Evolutionary conservation across 2,329 filamentous ascomycete species (phyloP).

Genomic region (Chrysosphaeria jannelii): DNA sequence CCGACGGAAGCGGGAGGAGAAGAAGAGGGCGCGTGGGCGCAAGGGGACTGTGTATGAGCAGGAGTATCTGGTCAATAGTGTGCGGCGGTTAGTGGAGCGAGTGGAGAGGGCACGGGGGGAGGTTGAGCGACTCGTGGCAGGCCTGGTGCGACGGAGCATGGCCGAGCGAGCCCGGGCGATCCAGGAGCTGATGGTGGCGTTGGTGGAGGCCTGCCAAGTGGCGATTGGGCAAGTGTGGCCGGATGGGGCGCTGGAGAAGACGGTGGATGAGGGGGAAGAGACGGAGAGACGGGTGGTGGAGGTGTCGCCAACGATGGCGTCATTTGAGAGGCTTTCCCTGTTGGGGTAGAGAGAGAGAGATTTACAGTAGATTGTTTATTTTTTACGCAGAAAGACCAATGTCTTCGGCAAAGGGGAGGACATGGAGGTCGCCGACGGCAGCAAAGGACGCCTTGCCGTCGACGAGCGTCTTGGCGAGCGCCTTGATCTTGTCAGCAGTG

Average conservation of each 20-base stretch:
- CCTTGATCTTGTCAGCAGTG: slow-evolving; percentile 56
- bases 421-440: slow-evolving; percentile 69
- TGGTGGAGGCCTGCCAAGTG: slow-evolving; percentile 35
- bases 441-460: slow-evolving; percentile 72
- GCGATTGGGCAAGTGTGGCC: slow-evolving; percentile 39
- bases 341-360: slow-evolving; percentile 11
- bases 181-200: slow-evolving; percentile 41
- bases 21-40: slow-evolving; percentile 78
- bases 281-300: not conserved
- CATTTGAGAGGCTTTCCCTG: slow-evolving; percentile 18
- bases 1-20: slow-evolving; percentile 55
- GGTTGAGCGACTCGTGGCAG: slow-evolving; percentile 42
- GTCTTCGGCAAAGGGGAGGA: slow-evolving; percentile 79
- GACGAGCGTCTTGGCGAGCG: slow-evolving; percentile 66
- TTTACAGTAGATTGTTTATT: not conserved
- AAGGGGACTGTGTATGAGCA: slow-evolving; percentile 97
- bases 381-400: slow-evolving; percentile 75
- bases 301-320: slow-evolving; percentile 6
- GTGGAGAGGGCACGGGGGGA: slow-evolving; percentile 47
- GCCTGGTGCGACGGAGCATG: slow-evolving; percentile 55
- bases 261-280: too few relatives aligned
- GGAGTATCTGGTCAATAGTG: slow-evolving; percentile 77
- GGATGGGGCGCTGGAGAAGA: slow-evolving; percentile 5
- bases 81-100: slow-evolving; percentile 55
- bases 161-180: slow-evolving; percentile 57